phyloP scores from a whole-genome alignment of 2,329 filamentous ascomycete species.

The Plectosphaerella sp. region DNA sequence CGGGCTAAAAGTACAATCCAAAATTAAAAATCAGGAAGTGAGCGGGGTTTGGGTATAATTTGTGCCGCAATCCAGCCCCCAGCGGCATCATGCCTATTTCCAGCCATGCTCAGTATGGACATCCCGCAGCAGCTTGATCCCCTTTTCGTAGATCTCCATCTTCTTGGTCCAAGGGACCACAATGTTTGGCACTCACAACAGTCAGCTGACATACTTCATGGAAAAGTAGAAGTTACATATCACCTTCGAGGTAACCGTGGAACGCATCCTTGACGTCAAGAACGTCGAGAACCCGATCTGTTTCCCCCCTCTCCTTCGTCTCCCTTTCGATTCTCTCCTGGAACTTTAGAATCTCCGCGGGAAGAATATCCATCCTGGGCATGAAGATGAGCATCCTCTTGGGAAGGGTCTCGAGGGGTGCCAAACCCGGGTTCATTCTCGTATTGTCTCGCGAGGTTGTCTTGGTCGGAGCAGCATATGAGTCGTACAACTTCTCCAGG shows the following conservation, averaged over 20 bases:
- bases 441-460: constrained; percentile 21
- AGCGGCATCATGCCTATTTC: not conserved
- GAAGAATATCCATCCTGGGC: constrained; percentile 33
- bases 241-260: constrained; percentile 8
- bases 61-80: no score
- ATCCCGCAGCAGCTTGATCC: not conserved
- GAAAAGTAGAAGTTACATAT: not conserved
- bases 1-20: no score
- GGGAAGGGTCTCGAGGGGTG: constrained; percentile 27
- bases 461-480: constrained; percentile 30
- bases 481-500: constrained; percentile 36
- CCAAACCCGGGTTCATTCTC: constrained; percentile 31
- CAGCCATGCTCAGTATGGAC: not conserved
- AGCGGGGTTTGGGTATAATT: no score
- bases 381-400: constrained; percentile 33
- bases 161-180: not conserved
- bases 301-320: constrained; percentile 5
- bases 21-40: no score
- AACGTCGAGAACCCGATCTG: not conserved
- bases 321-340: constrained; percentile 21
- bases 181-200: not conserved
- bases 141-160: not conserved
- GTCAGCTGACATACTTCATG: not conserved
- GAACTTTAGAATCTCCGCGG: constrained; percentile 33
- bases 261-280: constrained; percentile 2